Base-by-base conservation (phyloP, 345 rosid genomes). In the Pelargonium nanum region DNA sequence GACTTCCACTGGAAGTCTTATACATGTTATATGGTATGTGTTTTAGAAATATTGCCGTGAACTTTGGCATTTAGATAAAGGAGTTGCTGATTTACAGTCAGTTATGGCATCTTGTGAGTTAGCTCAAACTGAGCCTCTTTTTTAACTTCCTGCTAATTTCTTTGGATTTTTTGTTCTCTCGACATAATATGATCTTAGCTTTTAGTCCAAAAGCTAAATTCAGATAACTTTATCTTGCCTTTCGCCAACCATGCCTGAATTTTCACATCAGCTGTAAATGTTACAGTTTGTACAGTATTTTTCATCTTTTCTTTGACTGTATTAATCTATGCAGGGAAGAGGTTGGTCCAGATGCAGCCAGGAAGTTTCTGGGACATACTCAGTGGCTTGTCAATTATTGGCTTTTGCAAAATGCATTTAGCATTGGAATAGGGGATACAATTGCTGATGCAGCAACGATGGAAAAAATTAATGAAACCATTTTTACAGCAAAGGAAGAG, bases 321-420 rank as follows among this genome's bases (percentile, higher is more conserved):
- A 44, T 65, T 44, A 7, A 40, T 63, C 25, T 65, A 23, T 65
- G 19, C 74, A 92, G 99, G 98, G 99, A 92, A 77, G 99, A 92
- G 68, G 97, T 92, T 71, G 99, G 99, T 66, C 98, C 98, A 30
- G 98, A 92, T 89, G 96, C 99, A 15, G 99, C 99, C 58, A 86
- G 99, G 64, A 92, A 89, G 66, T 92, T 92, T 77, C 84, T 92
- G 66, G 99, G 99, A 44, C 99, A 92, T 67, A 92, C 99, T 6
- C 99, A 92, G 65, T 92, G 99, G 99, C 99, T 92, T 75, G 99
- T 92, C 61, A 92, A 92, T 63, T 92, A 92, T 75, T 92, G 99
- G 99, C 91, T 92, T 70, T 75, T 92, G 74, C 99, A 92, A 76
- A 74, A 92, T 65, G 96, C 71, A 73, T 92, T 92, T 75, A 92